phyloP scores from a whole-genome alignment of 164 flowering plant species.

The Kingdonia uniflora region DNA sequence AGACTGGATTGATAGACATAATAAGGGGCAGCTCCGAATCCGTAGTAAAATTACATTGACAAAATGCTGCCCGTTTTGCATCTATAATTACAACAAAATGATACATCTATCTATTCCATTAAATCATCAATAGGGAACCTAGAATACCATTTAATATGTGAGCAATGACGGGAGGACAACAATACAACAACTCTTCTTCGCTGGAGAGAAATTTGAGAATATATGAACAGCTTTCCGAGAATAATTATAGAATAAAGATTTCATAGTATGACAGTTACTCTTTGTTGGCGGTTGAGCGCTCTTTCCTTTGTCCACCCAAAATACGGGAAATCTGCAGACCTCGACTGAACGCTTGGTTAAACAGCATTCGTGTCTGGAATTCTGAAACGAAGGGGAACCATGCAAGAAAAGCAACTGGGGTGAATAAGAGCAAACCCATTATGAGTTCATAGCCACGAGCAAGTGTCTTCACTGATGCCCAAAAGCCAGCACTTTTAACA shows the following conservation, averaged over 20 bases:
- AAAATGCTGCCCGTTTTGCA: background rate
- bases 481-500: constrained; percentile 47
- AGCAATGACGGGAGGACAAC: background rate
- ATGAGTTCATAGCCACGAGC: constrained; percentile 90
- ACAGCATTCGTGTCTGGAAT: constrained; percentile 91
- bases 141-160: background rate
- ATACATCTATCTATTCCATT: background rate
- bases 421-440: constrained; percentile 88
- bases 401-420: constrained; percentile 89
- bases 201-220: too few relatives aligned
- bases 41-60: too few relatives aligned
- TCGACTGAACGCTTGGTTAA: constrained; percentile 99
- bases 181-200: background rate
- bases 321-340: constrained; percentile 96
- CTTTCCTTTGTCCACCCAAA: constrained; percentile 90
- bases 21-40: too few relatives aligned
- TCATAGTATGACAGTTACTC: constrained; percentile 21
- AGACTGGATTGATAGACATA: too few relatives aligned
- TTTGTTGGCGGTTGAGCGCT: constrained; percentile 67
- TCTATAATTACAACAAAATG: constrained; percentile 8
- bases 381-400: constrained; percentile 98
- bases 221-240: background rate
- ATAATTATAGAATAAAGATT: too few relatives aligned
- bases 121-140: too few relatives aligned
- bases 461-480: constrained; percentile 77